Conservation (phyloP, 1,139 yeast species). For the Candida tropicalis region DNA sequence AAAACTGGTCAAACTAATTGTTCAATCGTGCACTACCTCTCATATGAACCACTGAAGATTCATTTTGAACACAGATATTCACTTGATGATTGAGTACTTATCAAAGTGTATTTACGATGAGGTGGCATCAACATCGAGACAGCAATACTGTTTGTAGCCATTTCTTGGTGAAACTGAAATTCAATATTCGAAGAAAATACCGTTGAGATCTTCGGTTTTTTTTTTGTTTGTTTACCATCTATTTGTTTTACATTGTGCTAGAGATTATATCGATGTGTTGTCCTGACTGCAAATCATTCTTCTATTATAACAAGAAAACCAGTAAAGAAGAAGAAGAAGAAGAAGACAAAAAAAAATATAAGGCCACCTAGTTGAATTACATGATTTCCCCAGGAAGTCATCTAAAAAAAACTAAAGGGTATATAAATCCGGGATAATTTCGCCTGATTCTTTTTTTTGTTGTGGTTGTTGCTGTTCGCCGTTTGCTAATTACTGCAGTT, state of each 20-base stretch:
- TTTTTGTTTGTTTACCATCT: not conserved
- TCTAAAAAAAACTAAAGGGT: not conserved
- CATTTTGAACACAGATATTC: too few relatives aligned
- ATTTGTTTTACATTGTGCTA: not conserved
- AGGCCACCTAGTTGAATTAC: not conserved
- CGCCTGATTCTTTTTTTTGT: not conserved
- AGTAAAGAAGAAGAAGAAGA: not conserved
- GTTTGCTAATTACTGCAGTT: not conserved
- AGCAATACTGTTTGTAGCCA: too few relatives aligned
- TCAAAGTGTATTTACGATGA: too few relatives aligned
- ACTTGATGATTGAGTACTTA: too few relatives aligned
- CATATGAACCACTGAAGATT: too few relatives aligned
- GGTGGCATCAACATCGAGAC: too few relatives aligned
- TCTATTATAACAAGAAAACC: too few relatives aligned
- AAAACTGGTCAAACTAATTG: not conserved
- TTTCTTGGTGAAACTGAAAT: slow-evolving; percentile 1
- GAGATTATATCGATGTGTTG: not conserved
- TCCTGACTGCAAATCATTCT: not conserved
- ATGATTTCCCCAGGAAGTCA: not conserved
- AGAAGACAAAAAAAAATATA: not conserved
- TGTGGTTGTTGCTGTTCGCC: too few relatives aligned
- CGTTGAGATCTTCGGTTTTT: slow-evolving; percentile 4
- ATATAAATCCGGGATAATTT: not conserved
- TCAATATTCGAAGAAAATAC: not conserved
- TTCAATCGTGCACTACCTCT: not conserved